A percentile compares a stretch with the other conserved stretches of the same genome.
phyloP scores from a whole-genome alignment of 805 yeast genomes.

The Kluyveromyces wickerhamii region DNA sequence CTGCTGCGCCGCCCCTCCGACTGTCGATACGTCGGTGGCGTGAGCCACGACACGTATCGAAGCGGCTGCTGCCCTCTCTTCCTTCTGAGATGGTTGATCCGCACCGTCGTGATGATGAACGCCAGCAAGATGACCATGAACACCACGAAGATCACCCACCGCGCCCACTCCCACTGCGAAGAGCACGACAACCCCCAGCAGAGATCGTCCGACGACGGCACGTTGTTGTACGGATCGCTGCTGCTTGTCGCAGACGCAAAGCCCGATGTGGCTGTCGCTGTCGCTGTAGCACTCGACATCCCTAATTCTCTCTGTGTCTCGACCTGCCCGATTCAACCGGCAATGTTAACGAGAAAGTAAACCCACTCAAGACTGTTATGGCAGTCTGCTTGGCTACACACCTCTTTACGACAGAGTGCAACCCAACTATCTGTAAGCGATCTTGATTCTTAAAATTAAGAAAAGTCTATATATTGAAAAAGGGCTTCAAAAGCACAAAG shows the following conservation, averaged over 20 bases:
- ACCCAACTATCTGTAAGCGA: no score
- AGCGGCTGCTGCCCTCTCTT: constrained; percentile 46
- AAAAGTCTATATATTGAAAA: no score
- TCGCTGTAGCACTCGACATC: neutral
- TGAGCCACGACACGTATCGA: constrained; percentile 75
- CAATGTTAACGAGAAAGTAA: no score
- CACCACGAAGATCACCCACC: constrained; percentile 62
- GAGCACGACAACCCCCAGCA: constrained; percentile 17
- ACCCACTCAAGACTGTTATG: no score
- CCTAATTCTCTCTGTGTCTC: no score
- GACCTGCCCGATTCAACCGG: no score
- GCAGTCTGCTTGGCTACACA: no score
- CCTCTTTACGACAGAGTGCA: no score
- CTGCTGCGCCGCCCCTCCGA: constrained; percentile 43
- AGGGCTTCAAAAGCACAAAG: no score
- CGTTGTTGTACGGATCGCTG: no score
- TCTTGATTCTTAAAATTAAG: no score
- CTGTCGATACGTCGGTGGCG: constrained; percentile 72
- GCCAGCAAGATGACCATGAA: constrained; percentile 42
- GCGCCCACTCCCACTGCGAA: constrained; percentile 33
- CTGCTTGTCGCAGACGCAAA: constrained; percentile 4
- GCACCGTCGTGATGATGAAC: constrained; percentile 42
- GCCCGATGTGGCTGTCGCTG: neutral
- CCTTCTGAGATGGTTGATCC: constrained; percentile 46
- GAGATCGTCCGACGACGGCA: no score